phyloP scores from a whole-genome alignment of 2,329 filamentous ascomycete genomes.

The Ophiostoma sp. region DNA sequence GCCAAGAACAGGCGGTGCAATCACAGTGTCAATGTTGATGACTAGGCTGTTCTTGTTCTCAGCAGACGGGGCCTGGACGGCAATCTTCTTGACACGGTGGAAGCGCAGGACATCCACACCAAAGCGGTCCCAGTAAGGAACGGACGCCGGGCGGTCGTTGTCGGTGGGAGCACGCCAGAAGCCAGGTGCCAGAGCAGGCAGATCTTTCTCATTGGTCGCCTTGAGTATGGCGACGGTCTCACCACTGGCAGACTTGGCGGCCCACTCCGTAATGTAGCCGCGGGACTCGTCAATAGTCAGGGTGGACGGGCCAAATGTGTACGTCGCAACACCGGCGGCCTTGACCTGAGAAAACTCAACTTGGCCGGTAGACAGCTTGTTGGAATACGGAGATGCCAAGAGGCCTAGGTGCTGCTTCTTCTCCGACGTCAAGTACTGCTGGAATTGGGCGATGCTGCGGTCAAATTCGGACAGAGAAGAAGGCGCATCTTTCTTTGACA shows the following conservation, averaged over 20 bases:
- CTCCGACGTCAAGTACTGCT: slow-evolving; percentile 39
- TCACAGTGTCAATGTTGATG: slow-evolving; percentile 42
- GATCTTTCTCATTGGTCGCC: slow-evolving; percentile 22
- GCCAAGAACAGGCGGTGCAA: slow-evolving; percentile 55
- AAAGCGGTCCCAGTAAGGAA: slow-evolving; percentile 53
- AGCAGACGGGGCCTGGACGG: slow-evolving; percentile 9
- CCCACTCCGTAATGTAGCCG: slow-evolving; percentile 33
- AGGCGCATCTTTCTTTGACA: slow-evolving; percentile 26
- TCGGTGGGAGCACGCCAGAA: slow-evolving; percentile 63
- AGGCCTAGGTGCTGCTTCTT: slow-evolving; percentile 22
- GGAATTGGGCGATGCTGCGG: slow-evolving; percentile 44
- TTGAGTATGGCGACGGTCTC: background rate
- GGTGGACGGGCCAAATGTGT: slow-evolving; percentile 29
- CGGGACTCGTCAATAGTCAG: slow-evolving; percentile 40
- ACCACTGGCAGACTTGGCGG: slow-evolving; percentile 33
- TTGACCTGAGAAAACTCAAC: background rate
- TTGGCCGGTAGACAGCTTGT: slow-evolving; percentile 4
- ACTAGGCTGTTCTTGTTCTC: slow-evolving; percentile 32
- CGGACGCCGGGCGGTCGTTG: slow-evolving; percentile 53
- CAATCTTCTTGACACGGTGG: slow-evolving; percentile 30
- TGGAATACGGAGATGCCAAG: slow-evolving; percentile 22
- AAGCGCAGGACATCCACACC: slow-evolving; percentile 44
- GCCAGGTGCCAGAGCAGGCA: slow-evolving; percentile 39
- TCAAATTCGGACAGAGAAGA: slow-evolving; percentile 20
- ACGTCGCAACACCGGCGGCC: slow-evolving; percentile 27